Conservation (phyloP, 1,284 basidiomycete genomes). For the Fomitopsis pinicola region DNA sequence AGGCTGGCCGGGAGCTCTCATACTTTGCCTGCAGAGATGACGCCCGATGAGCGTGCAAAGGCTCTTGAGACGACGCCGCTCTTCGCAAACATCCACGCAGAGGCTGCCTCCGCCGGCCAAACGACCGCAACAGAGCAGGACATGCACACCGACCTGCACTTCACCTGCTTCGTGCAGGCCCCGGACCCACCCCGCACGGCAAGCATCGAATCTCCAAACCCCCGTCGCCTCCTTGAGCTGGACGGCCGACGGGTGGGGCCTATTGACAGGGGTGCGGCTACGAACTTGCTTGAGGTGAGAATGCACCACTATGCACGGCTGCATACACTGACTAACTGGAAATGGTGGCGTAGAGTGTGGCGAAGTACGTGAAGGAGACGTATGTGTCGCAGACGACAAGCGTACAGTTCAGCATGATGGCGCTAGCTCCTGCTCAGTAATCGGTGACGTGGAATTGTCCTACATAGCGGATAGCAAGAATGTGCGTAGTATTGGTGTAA, state of each 20-base stretch:
- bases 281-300: constrained; percentile 55
- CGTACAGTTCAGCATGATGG: constrained; percentile 49
- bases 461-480: too few relatives aligned
- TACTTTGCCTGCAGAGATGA: constrained; percentile 41
- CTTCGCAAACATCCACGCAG: constrained; percentile 72
- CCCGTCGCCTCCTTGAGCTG: constrained; percentile 66
- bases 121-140: constrained; percentile 43
- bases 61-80: constrained; percentile 71
- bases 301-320: neutral
- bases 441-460: too few relatives aligned
- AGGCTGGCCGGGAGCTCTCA: constrained; percentile 11
- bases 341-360: constrained; percentile 52
- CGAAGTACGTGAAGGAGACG: constrained; percentile 58
- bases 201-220: constrained; percentile 22
- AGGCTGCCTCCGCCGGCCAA: constrained; percentile 69
- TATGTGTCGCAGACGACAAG: constrained; percentile 57
- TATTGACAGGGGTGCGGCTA: constrained; percentile 70
- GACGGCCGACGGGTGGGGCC: constrained; percentile 77
- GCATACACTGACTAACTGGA: neutral
- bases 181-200: constrained; percentile 36
- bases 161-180: constrained; percentile 79
- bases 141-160: constrained; percentile 75
- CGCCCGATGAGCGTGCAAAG: constrained; percentile 69
- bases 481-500: too few relatives aligned
- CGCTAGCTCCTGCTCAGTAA: constrained; percentile 18